Conservation (phyloP, 2,329 filamentous ascomycete species). For the Phialocephala subalpina region DNA sequence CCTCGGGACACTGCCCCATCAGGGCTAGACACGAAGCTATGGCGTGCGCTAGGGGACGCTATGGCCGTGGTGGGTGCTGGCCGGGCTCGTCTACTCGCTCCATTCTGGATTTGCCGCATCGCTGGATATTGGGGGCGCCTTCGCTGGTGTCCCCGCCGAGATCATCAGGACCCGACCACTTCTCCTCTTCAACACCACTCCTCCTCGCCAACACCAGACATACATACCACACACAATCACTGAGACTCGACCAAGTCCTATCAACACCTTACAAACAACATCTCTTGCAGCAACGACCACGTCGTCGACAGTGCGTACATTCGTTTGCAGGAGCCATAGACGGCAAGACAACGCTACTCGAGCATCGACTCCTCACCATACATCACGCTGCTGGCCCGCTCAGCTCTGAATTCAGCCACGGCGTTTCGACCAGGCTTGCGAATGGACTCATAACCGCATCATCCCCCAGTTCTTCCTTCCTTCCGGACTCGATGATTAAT, state of each 20-base stretch:
- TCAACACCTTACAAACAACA: not conserved
- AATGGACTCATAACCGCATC: slow-evolving; percentile 33
- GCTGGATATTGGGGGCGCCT: slow-evolving; percentile 1
- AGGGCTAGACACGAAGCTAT: slow-evolving; percentile 1
- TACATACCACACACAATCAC: not conserved
- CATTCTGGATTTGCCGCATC: not conserved
- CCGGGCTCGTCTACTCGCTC: not conserved
- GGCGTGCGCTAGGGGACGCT: slow-evolving; percentile 10
- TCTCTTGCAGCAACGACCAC: not conserved
- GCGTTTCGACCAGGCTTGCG: slow-evolving; percentile 27
- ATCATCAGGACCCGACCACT: not conserved
- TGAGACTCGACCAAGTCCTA: slow-evolving; percentile 7
- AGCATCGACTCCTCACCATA: slow-evolving; percentile 9
- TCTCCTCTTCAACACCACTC: not conserved
- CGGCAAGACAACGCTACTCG: slow-evolving; percentile 16
- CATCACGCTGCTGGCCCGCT: not conserved
- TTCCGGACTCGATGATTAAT: slow-evolving; percentile 10
- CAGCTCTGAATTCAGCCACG: slow-evolving; percentile 31
- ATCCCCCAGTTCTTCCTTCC: slow-evolving; percentile 13
- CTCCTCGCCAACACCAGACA: not conserved
- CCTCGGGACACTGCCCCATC: not conserved
- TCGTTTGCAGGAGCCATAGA: slow-evolving; percentile 10
- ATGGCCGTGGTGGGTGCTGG: slow-evolving; percentile 2
- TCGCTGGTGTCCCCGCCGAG: not conserved
- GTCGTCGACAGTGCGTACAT: not conserved